Evolutionary conservation across 208 protist genomes (phyloP), one percentile per base, ranked within the genome.

Genomic region (Acanthamoeba divionensis): DNA sequence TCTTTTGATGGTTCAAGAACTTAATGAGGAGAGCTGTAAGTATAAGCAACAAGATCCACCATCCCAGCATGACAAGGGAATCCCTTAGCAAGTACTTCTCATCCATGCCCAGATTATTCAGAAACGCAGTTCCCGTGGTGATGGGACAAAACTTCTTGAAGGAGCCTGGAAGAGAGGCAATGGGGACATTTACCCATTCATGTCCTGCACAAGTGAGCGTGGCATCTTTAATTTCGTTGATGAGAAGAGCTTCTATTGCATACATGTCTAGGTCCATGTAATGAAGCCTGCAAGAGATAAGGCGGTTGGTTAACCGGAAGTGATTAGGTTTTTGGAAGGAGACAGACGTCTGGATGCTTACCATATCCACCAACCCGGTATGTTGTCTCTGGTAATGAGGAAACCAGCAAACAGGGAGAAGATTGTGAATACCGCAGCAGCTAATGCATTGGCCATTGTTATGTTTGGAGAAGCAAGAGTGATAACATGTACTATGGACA

Each of bases 401-500:
- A 92, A 92, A 15, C 90, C 90, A 18, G 90, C 79, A 75, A 92
- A 92, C n/a, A 86, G 31, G 33, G 41, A 62, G 54, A 92, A 92
- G 0, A 92, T 31, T 1, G 54, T 54, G 15, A 92, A 90, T 8
- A 52, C 13, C 5, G 90, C 73, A 54, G 73, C 90, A 18, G 83
- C 52, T 0, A 90, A 36, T 47, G 89, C 83, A 50, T 90, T 90
- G 24, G 90, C 90, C 10, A 90, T 52, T 4, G 36, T 71, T 0
- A 90, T n/a, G 9, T 77, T 87, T 41, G 90, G 90, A 38, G 71
- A 44, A 0, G 66, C 12, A 9, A 92, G 36, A 31, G 45, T 73
- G 1, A 92, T 45, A 2, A 89, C 3, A 45, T 90, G 62, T 29
- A 87, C 79, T 26, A 90, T 71, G 18, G 26, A 18, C 12, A 92